Base-by-base conservation (phyloP, 495 filamentous ascomycete species). In the Amniculicola lignicola region DNA sequence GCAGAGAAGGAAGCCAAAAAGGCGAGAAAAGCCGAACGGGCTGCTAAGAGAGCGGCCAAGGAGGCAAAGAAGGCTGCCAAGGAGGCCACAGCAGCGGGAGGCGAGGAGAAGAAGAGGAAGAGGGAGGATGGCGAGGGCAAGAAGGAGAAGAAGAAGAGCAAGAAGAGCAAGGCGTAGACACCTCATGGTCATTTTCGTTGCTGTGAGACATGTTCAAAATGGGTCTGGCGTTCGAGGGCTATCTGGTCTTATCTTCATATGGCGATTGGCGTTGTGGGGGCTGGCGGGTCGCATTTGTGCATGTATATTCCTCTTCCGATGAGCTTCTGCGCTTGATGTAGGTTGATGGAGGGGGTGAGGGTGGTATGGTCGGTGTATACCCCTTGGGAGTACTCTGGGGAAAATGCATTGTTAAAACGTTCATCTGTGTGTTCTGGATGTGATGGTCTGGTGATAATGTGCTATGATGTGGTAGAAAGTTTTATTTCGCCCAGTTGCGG, bases 1-100 rank as follows among this genome's bases (percentile, higher is more conserved):
- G 67, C 72, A 51, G 68, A 69, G 61, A 78, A 77, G 57, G 74
- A 70, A 29, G 73, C 71, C 9, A 74, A 77, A 67, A 69, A 67
- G 64, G 76, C 77, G 65, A 65, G 72, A 51, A 75, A 73, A 57
- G 76, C 79, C n/a, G 70, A 77, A 15, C 70, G 73, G 24, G 77
- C 82, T 22, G 84, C 79, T 70, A 87, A 88, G 76, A 89, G 89
- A 73, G 84, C 85, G 48, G 68, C 86, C 54, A 89, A 89, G 79
- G 87, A 85, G 74, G 75, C 79, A 56, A 83, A 82, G 78, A 86
- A 77, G 54, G 76, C 76, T 59, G 79, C 80, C 66, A 83, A 85
- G 69, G 70, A 64, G 49, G 62, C 55, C 41, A 65, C 58, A 54
- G 58, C 58, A 37, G 19, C 41, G n/a, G 49, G 33, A 36, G 51